phyloP scores from a whole-genome alignment of 257 asterid species.

The Parsonsia alboflavescens region DNA sequence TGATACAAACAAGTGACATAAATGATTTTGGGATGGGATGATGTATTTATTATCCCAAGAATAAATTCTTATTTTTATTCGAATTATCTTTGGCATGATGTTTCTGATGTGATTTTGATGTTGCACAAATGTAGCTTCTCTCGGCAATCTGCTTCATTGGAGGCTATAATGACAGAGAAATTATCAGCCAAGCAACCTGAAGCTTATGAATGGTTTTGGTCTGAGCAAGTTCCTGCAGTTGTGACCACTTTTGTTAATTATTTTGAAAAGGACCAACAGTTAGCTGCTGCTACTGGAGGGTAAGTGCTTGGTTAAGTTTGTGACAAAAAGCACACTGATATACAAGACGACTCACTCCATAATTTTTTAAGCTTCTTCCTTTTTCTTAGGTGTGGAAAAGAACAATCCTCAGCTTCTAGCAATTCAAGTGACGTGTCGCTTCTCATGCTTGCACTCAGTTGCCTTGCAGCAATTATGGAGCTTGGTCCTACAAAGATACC shows the following conservation, averaged over 20 bases:
- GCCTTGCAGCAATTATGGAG: slow-evolving; percentile 82
- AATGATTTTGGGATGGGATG: not conserved
- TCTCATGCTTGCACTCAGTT: slow-evolving; percentile 82
- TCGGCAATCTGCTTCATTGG: slow-evolving; percentile 81
- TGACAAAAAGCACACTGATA: not conserved
- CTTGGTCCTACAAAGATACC: slow-evolving; percentile 92
- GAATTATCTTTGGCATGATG: slow-evolving; percentile 1
- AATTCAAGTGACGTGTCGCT: slow-evolving; percentile 67
- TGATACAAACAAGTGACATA: not conserved
- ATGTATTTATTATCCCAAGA: not conserved
- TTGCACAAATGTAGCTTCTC: slow-evolving; percentile 50
- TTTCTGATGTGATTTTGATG: slow-evolving; percentile 15
- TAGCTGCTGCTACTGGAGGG: slow-evolving; percentile 62
- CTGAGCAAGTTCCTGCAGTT: slow-evolving; percentile 72
- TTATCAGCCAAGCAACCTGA: slow-evolving; percentile 71
- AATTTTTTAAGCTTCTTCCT: slow-evolving; percentile 14
- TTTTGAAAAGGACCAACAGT: slow-evolving; percentile 65
- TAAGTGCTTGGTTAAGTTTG: slow-evolving; percentile 34
- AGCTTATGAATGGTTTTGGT: slow-evolving; percentile 82
- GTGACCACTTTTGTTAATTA: slow-evolving; percentile 63
- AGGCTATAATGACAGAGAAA: slow-evolving; percentile 66
- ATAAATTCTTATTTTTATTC: not conserved
- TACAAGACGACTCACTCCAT: not conserved
- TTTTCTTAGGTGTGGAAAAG: slow-evolving; percentile 51
- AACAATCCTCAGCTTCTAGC: slow-evolving; percentile 41